Conservation (phyloP, 345 rosid species). For the Citrus sp. region DNA sequence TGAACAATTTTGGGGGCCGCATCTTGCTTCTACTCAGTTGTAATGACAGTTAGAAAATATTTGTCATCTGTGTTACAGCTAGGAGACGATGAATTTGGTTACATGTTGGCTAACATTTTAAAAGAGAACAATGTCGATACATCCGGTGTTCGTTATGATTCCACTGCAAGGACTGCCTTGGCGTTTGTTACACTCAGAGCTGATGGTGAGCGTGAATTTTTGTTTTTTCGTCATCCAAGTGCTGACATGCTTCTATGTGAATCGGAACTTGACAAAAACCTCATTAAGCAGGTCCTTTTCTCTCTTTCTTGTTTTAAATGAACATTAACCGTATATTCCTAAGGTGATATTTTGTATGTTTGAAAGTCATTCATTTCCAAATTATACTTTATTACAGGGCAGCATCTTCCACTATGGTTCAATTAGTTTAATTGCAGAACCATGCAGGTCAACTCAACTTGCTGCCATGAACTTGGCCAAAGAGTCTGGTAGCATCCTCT, state of each 20-base stretch:
- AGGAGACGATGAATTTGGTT: slow-evolving; percentile 95
- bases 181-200: slow-evolving; percentile 87
- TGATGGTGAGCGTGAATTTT: slow-evolving; percentile 98
- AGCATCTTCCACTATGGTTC: slow-evolving; percentile 94
- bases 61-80: slow-evolving; percentile 26
- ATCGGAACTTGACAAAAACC: slow-evolving; percentile 70
- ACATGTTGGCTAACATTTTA: slow-evolving; percentile 80
- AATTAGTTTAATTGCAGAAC: slow-evolving; percentile 91
- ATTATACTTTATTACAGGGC: slow-evolving; percentile 50
- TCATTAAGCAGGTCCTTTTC: slow-evolving; percentile 62
- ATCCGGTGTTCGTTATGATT: slow-evolving; percentile 80
- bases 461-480: slow-evolving; percentile 87
- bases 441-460: slow-evolving; percentile 89
- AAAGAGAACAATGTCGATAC: slow-evolving; percentile 72
- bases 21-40: background rate
- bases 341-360: background rate
- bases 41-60: background rate
- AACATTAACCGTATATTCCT: background rate
- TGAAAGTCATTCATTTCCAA: slow-evolving; percentile 3
- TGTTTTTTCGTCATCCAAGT: slow-evolving; percentile 96
- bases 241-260: slow-evolving; percentile 96
- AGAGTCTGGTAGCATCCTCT: slow-evolving; percentile 70
- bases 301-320: background rate
- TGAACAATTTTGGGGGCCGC: background rate
- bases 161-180: slow-evolving; percentile 77